Base-by-base conservation (phyloP, 345 rosid species). In the Eucalyptus virginea region DNA sequence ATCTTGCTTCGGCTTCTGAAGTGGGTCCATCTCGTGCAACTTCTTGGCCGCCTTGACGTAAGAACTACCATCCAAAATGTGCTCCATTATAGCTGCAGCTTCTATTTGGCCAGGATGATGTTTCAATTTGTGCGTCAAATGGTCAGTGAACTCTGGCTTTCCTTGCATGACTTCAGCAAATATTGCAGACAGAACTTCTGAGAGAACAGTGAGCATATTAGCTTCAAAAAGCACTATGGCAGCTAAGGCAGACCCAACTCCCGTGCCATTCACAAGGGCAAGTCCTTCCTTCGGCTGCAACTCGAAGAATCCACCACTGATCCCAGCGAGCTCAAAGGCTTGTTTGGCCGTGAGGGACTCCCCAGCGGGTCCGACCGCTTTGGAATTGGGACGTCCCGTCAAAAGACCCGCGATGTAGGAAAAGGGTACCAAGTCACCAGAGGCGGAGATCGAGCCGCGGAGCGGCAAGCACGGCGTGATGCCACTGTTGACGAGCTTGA, bases 401-500 rank as follows among this genome's bases (percentile, higher is more conserved):
- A 95, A 81, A 16, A 96, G 88, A 37, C 97, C 96, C 11, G 94
- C 96, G 86, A 95, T 96, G 91, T 96, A 94, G 56, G 96, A 94
- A 18, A 96, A 92, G 2, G 97, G 98, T 34, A 96, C 94, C 40
- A 96, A 90, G 90, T 96, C 98, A 8, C 98, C 97, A 2, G 98
- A 96, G 15, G 98, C 97, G 2, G 95, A 90, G 91, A 96, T 96
- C 6, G 97, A 90, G 23, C 97, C 98, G 6, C 98, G 93, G 83
- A 96, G 96, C 24, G 97, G 98, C 81, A 96, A 89, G 81, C 96
- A 95, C 8, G 97, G 98, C 56, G 97, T 95, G 92, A 96, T 89
- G 92, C 94, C 93, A 80, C n/a, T 85, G 93, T 96, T 95, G 32
- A 96, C 94, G 83, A 96, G 93, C 86, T 93, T 90, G 32, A 96